phyloP scores from a whole-genome alignment of 768 basidiomycete species.

The Trametopsis cervina region DNA sequence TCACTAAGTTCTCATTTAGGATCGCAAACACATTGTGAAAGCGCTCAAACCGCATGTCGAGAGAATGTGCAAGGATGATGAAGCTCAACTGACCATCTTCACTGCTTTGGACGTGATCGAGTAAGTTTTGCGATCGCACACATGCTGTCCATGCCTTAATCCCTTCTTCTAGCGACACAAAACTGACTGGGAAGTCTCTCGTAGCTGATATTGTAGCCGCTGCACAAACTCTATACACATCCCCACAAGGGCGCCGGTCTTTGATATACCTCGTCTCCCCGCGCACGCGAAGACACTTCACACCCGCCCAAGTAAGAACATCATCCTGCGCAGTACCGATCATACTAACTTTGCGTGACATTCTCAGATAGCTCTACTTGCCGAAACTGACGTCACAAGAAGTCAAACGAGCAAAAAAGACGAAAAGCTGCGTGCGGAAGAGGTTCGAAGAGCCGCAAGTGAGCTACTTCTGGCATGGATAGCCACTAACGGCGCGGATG shows the following conservation, averaged over 20 bases:
- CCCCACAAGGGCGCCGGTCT: slow-evolving; percentile 72
- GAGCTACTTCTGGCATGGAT: slow-evolving; percentile 69
- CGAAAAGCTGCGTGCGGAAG: slow-evolving; percentile 48
- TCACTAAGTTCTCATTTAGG: slow-evolving; percentile 33
- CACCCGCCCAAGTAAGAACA: slow-evolving; percentile 43
- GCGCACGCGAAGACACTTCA: slow-evolving; percentile 80
- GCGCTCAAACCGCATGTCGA: slow-evolving; percentile 84
- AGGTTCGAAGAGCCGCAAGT: slow-evolving; percentile 70
- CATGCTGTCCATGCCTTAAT: background rate
- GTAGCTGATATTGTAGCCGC: slow-evolving; percentile 59
- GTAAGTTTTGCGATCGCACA: slow-evolving; percentile 34
- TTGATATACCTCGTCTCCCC: slow-evolving; percentile 81
- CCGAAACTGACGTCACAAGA: slow-evolving; percentile 65
- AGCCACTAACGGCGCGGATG: slow-evolving; percentile 47
- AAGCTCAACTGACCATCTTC: slow-evolving; percentile 86
- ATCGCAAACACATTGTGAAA: slow-evolving; percentile 89
- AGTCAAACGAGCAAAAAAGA: slow-evolving; percentile 84
- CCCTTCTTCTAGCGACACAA: slow-evolving; percentile 67
- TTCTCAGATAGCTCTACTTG: slow-evolving; percentile 52
- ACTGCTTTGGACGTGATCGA: slow-evolving; percentile 87
- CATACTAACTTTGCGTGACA: background rate
- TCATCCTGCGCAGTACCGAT: background rate
- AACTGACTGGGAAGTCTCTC: slow-evolving; percentile 76
- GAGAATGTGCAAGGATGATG: slow-evolving; percentile 82
- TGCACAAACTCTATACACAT: slow-evolving; percentile 49